Base-by-base conservation (phyloP, 2,329 filamentous ascomycete species). In the Sclerotinia minor region DNA sequence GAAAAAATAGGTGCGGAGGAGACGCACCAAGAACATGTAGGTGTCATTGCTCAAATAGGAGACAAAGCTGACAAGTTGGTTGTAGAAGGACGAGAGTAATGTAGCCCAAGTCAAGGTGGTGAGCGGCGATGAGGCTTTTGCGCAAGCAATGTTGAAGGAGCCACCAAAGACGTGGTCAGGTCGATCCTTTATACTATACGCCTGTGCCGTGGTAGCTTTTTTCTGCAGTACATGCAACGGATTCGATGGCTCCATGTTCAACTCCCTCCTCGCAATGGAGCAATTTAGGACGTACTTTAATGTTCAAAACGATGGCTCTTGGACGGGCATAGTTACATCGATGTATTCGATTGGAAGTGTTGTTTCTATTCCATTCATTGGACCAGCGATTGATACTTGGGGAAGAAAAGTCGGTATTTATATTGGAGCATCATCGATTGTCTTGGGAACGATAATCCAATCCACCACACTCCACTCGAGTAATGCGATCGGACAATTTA, bases 111-210 rank as follows among this genome's bases (percentile, higher is more conserved):
- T 67, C 11, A 73, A 70, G 52, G 58, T 72, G 47, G 64, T 71
- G 44, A 71, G 82, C 80, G 73, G 78, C 81, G 81, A 80, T 68
- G 81, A 83, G 71, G 82, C 82, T 67, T 84, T 80, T 76, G 79
- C 81, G 69, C 81, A 85, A 75, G 84, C 84, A 44, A 79, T 82
- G 75, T 71, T 83, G 72, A 81, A 83, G 76, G 84, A 86, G 71
- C 81, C 82, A 9, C 80, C 82, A 17, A 75, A 70, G 24, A 77
- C 80, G 55, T 81, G 77, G 77, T 63, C 75, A 58, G 71, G 71
- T 64, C 68, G 76, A 52, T 78, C 80, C 69, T 67, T 82, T 68
- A 67, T 80, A 67, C 76, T 82, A 71, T 83, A 83, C 69, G 69
- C 73, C 53, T 79, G 80, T 73, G 82, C 79, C 58, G 61, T 82